Evolutionary conservation across 176 grass and related monocot genomes (phyloP).

Genomic region (Carex scoparia): DNA sequence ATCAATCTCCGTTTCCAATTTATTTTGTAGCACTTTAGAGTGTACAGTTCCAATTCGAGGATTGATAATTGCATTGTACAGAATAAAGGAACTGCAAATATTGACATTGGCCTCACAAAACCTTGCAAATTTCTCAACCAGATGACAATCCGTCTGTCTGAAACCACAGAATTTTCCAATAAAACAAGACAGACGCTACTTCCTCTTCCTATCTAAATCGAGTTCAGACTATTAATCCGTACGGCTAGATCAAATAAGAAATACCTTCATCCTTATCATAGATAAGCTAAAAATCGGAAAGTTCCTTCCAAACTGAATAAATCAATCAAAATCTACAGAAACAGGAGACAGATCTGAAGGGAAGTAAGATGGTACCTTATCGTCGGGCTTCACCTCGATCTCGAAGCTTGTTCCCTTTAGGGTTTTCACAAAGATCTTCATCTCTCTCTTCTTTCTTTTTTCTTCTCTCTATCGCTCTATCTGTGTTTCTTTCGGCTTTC

Average conservation of each 20-base stretch:
- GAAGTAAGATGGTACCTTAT: constrained; percentile 39
- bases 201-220: not conserved
- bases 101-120: not conserved
- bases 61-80: not conserved
- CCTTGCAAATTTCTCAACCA: not conserved
- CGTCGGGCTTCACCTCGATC: constrained; percentile 61
- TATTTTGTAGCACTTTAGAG: not conserved
- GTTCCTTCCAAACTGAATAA: not conserved
- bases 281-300: not conserved
- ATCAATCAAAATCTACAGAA: not conserved
- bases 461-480: not conserved
- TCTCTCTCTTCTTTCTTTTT: constrained; percentile 9
- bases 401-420: constrained; percentile 87
- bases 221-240: not conserved
- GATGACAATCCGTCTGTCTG: not conserved
- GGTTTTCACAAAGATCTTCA: constrained; percentile 89
- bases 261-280: not conserved
- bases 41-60: not conserved
- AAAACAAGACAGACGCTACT: not conserved
- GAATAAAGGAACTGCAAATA: not conserved
- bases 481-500: constrained; percentile 10
- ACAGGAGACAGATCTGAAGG: not conserved
- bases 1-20: not conserved
- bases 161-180: not conserved
- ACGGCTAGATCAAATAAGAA: constrained; percentile 3